A percentile compares a stretch with the other conserved stretches of the same genome.
phyloP scores from a whole-genome alignment of 2,329 filamentous ascomycete species.

The Colletotrichum spinosum region DNA sequence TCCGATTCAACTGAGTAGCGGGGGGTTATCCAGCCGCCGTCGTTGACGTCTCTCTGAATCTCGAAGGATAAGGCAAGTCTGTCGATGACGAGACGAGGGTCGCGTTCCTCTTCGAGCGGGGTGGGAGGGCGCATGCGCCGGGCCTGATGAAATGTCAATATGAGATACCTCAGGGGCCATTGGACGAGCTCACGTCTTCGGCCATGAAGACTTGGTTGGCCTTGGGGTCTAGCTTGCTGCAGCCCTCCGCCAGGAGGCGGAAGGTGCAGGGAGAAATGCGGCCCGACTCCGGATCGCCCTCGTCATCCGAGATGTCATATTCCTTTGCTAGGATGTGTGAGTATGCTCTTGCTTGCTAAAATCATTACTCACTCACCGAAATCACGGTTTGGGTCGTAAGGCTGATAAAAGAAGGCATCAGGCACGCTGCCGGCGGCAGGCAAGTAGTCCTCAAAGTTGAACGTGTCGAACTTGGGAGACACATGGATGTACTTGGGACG shows the following conservation, averaged over 20 bases:
- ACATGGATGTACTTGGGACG: slow-evolving; percentile 38
- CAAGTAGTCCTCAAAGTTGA: slow-evolving; percentile 28
- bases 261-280: slow-evolving; percentile 58
- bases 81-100: slow-evolving; percentile 15
- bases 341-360: background rate
- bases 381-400: slow-evolving; percentile 20
- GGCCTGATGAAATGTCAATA: slow-evolving; percentile 10
- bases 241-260: slow-evolving; percentile 50
- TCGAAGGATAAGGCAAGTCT: slow-evolving; percentile 26
- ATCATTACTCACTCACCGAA: slow-evolving; percentile 13
- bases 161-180: too few species aligned
- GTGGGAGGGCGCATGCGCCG: slow-evolving; percentile 33
- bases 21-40: slow-evolving; percentile 34
- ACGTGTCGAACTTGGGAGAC: slow-evolving; percentile 22
- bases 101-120: slow-evolving; percentile 4
- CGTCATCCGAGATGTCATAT: slow-evolving; percentile 52
- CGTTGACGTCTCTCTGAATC: slow-evolving; percentile 41
- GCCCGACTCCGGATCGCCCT: slow-evolving; percentile 50
- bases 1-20: slow-evolving; percentile 34
- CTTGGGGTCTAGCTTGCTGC: slow-evolving; percentile 45
- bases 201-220: slow-evolving; percentile 35
- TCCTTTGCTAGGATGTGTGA: slow-evolving; percentile 21
- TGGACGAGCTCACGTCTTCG: slow-evolving; percentile 37
- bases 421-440: background rate
- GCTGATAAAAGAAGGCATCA: slow-evolving; percentile 12